phyloP scores from a whole-genome alignment of 768 basidiomycete genomes.

The Russula brevipes region DNA sequence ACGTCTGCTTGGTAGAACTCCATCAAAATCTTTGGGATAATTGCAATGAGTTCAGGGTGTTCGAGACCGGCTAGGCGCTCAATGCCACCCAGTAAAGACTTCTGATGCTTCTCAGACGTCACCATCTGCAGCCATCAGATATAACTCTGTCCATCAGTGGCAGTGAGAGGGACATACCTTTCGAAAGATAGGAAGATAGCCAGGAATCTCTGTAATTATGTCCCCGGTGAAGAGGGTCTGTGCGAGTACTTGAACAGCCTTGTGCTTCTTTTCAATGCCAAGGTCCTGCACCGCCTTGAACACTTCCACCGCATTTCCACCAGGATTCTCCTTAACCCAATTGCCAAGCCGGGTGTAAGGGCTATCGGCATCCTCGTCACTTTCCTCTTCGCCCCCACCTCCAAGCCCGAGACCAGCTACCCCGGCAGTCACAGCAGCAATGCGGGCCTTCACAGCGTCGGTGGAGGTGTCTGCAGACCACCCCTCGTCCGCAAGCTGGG shows the following conservation, averaged over 20 bases:
- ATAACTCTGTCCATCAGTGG: not conserved
- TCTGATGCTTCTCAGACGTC: slow-evolving; percentile 92
- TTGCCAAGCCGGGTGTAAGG: slow-evolving; percentile 78
- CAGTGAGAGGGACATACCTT: slow-evolving; percentile 50
- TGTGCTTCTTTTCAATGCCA: slow-evolving; percentile 94
- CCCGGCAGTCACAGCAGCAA: slow-evolving; percentile 60
- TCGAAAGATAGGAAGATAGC: slow-evolving; percentile 62
- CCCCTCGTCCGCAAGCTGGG: slow-evolving; percentile 60
- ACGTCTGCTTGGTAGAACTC: slow-evolving; percentile 87
- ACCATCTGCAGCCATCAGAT: slow-evolving; percentile 54
- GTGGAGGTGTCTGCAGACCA: slow-evolving; percentile 93
- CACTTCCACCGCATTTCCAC: slow-evolving; percentile 56
- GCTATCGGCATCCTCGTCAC: slow-evolving; percentile 80
- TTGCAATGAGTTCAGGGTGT: slow-evolving; percentile 62
- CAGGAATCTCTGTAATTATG: slow-evolving; percentile 56
- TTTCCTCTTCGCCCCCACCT: slow-evolving; percentile 75
- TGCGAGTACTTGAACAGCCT: slow-evolving; percentile 74
- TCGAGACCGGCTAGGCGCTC: slow-evolving; percentile 79
- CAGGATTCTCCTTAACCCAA: slow-evolving; percentile 77
- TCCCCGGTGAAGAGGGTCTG: slow-evolving; percentile 79
- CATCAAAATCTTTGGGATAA: slow-evolving; percentile 92
- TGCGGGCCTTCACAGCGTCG: slow-evolving; percentile 80
- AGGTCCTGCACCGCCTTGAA: slow-evolving; percentile 88
- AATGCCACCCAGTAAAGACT: slow-evolving; percentile 86
- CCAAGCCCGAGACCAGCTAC: slow-evolving; percentile 50